A percentile compares a stretch with the other conserved stretches of the same genome.
Conservation (phyloP, 805 yeast genomes). For the Blastobotrys mokoenaii region DNA sequence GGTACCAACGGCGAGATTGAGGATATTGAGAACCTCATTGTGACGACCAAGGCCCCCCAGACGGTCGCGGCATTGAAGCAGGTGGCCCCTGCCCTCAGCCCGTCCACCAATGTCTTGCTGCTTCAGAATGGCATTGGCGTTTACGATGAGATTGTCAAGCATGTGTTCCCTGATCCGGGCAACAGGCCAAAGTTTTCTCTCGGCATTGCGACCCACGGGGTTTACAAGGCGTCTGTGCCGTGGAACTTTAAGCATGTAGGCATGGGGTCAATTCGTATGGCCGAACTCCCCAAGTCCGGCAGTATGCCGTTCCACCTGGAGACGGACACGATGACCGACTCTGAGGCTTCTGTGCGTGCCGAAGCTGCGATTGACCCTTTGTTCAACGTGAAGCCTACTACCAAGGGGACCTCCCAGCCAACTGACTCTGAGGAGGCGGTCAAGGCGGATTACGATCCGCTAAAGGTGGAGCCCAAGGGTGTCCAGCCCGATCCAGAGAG, state of each 20-base stretch:
- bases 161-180: conserved; percentile 43
- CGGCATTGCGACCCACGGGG: conserved; percentile 83
- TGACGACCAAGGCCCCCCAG: conserved; percentile 76
- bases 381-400: not conserved
- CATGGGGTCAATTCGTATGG: conserved; percentile 50
- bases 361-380: not conserved
- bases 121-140: conserved; percentile 87
- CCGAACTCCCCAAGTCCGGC: conserved; percentile 39
- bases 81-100: conserved; percentile 39
- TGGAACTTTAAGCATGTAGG: conserved; percentile 63
- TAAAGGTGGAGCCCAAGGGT: not conserved
- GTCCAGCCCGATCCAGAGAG: not conserved
- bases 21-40: conserved; percentile 49
- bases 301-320: not conserved
- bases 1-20: conserved; percentile 13
- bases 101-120: conserved; percentile 49
- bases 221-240: conserved; percentile 40
- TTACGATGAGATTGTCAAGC: conserved; percentile 39
- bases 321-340: conserved; percentile 5
- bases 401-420: conserved; percentile 2
- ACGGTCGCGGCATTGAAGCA: conserved; percentile 56
- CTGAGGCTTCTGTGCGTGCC: conserved; percentile 8
- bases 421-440: conserved; percentile 13
- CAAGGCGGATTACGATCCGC: conserved; percentile 10
- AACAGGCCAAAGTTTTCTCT: conserved; percentile 53